Conservation (phyloP, 1,284 basidiomycete species). For the Chalciporus piperatoides region DNA sequence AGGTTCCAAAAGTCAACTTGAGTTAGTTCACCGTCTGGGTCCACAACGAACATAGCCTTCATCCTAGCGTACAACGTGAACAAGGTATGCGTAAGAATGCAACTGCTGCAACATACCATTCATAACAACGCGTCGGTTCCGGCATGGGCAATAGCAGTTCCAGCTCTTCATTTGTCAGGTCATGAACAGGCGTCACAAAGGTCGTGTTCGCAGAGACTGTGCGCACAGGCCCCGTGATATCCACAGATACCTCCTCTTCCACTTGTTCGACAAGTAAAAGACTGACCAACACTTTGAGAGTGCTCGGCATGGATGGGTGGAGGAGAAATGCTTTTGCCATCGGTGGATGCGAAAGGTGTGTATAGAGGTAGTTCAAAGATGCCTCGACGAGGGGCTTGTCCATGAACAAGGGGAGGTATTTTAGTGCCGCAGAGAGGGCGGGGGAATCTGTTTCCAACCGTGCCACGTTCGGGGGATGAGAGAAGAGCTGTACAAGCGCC, state of each 20-base stretch:
- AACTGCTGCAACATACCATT: conserved; percentile 52
- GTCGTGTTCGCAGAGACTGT: conserved; percentile 49
- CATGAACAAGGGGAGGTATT: conserved; percentile 68
- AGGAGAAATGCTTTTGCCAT: conserved; percentile 76
- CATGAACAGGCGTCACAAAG: conserved; percentile 47
- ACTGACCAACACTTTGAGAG: conserved; percentile 62
- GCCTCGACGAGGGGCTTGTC: conserved; percentile 69
- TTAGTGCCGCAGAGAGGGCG: conserved; percentile 57
- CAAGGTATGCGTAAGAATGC: not conserved
- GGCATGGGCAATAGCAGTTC: conserved; percentile 51
- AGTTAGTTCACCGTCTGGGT: conserved; percentile 71
- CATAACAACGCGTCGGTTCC: conserved; percentile 74
- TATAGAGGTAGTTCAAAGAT: conserved; percentile 71
- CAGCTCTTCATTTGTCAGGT: conserved; percentile 65
- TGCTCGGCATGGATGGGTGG: conserved; percentile 62
- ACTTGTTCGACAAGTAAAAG: conserved; percentile 66
- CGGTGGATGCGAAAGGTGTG: conserved; percentile 67
- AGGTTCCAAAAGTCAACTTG: conserved; percentile 90
- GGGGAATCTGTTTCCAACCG: conserved; percentile 53
- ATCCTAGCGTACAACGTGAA: conserved; percentile 54
- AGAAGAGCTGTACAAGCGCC: conserved; percentile 57
- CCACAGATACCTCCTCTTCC: conserved; percentile 59
- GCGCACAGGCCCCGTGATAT: conserved; percentile 54
- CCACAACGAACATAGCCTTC: conserved; percentile 70
- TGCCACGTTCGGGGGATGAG: conserved; percentile 54